Base-by-base conservation (phyloP, 768 basidiomycete genomes). In the Boletellus emodensis region DNA sequence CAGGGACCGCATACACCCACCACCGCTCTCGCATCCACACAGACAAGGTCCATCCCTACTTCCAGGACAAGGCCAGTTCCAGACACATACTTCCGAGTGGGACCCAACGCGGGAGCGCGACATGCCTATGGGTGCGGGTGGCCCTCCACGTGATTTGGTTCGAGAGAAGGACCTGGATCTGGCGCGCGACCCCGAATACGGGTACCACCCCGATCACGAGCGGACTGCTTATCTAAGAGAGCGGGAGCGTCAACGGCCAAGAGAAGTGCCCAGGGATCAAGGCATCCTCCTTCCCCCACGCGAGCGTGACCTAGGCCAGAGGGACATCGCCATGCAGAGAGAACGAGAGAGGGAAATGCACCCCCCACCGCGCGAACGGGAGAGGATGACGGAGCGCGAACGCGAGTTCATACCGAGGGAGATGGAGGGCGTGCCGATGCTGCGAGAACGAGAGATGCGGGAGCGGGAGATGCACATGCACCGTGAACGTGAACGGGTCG, bases 61-160 rank as follows among this genome's bases (percentile, higher is more conserved):
- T 13, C 66, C 67, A 0, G 66, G 67, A 4, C 66, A 69, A 39
- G 60, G 67, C 36, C 63, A 67, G 36, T 69, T 67, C 48, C 67
- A 65, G 38, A 30, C 59, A 0, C 59, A 61, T 34, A 61, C 65
- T 24, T 57, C 64, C 4, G 64, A 66, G 9, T 67, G 64, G 65
- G 64, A 65, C 17, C 38, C 49, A 13, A 44, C 43, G 3, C 55
- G 65, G 0, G 66, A 68, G 9, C 61, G 60, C 62, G 60, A 32
- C 62, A 67, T 62, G 53, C 15, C 57, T 3, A 45, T 60, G 41
- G 40, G 49, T 37, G 61, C 57, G 41, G 40, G 49, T 37, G 61
- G 58, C n/a, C 57, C 45, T 40, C 44, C 63, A 54, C 63, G 62
- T 55, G 62, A 65, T 52, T 35, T 52, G 38, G 32, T 32, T 20